phyloP scores from a whole-genome alignment of 1,284 basidiomycete species.

The Cutaneotrichosporon sp. region DNA sequence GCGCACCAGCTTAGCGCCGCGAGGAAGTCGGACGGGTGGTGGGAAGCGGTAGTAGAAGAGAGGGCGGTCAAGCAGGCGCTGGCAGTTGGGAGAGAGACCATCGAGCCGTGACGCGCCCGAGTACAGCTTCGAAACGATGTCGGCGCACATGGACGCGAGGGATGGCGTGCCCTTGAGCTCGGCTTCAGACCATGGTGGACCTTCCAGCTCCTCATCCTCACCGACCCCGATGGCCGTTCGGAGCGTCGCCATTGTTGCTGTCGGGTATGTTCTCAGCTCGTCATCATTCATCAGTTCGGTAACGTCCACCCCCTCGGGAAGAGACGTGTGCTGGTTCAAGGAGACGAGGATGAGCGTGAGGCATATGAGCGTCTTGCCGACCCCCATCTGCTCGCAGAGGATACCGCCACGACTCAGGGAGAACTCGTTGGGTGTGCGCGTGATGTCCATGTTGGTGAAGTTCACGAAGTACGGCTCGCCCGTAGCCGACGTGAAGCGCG shows the following conservation, averaged over 20 bases:
- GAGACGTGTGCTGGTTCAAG: conserved; percentile 36
- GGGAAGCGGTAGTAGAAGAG: conserved; percentile 34
- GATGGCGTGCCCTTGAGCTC: conserved; percentile 26
- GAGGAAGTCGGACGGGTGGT: conserved; percentile 15
- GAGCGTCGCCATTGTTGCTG: conserved; percentile 21
- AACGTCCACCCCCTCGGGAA: conserved; percentile 31
- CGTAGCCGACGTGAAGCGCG: conserved; percentile 30
- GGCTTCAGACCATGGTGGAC: neutral
- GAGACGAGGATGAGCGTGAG: conserved; percentile 51
- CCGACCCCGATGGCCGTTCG: conserved; percentile 22
- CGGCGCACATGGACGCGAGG: conserved; percentile 35
- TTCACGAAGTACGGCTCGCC: conserved; percentile 35
- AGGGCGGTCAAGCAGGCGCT: conserved; percentile 17
- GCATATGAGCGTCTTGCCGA: conserved; percentile 54
- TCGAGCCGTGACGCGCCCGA: conserved; percentile 17
- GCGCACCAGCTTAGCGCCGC: conserved; percentile 16
- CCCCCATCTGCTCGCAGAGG: conserved; percentile 56
- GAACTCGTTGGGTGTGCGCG: conserved; percentile 36
- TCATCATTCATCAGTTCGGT: conserved; percentile 37
- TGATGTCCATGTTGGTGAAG: conserved; percentile 37
- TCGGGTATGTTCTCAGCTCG: conserved; percentile 37
- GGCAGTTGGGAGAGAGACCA: conserved; percentile 17
- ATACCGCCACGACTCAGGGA: conserved; percentile 47
- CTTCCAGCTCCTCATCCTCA: neutral
- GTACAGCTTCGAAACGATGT: conserved; percentile 29